phyloP scores from a whole-genome alignment of 129 eudicot genomes.

The sunflower (Helianthus annuus) region HanXRQr2.0-SUNRISE NC_035433.2:129633849-129634348 shows the following conservation, averaged over 20 bases:
- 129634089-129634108: neutral
- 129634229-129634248: conserved; percentile 51
- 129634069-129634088: neutral
- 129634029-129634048: neutral
- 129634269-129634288: conserved; percentile 61
- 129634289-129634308: conserved; percentile 39
- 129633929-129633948: too few relatives aligned
- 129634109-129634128: neutral
- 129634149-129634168: neutral
- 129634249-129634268: conserved; percentile 60
- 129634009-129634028: too few relatives aligned
- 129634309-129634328: neutral
- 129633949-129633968: too few relatives aligned
- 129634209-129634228: conserved; percentile 75
- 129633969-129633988: too few relatives aligned
- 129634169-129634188: conserved; percentile 34
- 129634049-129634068: conserved; percentile 6
- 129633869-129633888: too few relatives aligned
- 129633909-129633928: too few relatives aligned
- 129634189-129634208: conserved; percentile 74
- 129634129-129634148: neutral
- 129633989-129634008: too few relatives aligned
- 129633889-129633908: too few relatives aligned
- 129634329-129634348: neutral
- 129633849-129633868: neutral